phyloP scores from a whole-genome alignment of 2,329 filamentous ascomycete species.

The Ceratocystis cubensis region DNA sequence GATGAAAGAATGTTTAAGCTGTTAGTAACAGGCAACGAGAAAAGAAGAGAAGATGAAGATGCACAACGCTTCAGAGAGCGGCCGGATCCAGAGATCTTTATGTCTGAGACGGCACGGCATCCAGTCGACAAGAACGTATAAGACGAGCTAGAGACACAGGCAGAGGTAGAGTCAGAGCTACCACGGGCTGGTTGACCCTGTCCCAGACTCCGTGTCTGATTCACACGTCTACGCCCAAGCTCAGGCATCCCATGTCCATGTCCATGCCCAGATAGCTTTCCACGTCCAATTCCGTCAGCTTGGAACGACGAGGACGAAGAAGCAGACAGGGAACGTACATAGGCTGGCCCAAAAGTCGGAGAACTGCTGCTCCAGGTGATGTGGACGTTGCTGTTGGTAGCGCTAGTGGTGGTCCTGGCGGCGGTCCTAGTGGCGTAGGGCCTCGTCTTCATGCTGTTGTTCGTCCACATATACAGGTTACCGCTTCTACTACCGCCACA shows the following conservation, averaged over 20 bases:
- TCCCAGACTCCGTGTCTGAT: slow-evolving; percentile 16
- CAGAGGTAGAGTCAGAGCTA: too few species aligned
- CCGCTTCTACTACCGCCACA: slow-evolving; percentile 18
- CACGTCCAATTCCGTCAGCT: neutral
- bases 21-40: neutral
- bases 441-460: neutral
- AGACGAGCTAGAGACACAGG: slow-evolving; percentile 11
- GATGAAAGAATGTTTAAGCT: neutral
- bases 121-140: slow-evolving; percentile 6
- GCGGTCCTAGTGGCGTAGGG: neutral
- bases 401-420: too few species aligned
- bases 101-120: slow-evolving; percentile 18
- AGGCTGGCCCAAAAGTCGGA: slow-evolving; percentile 1
- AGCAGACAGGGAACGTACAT: neutral
- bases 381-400: neutral
- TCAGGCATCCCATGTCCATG: slow-evolving; percentile 3
- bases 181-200: slow-evolving; percentile 14
- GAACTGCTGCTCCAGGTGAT: neutral
- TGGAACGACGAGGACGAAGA: neutral
- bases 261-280: slow-evolving; percentile 12
- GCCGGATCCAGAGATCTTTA: slow-evolving; percentile 20
- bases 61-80: neutral
- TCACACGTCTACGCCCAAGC: slow-evolving; percentile 7
- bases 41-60: slow-evolving; percentile 11
- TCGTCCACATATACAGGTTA: neutral